phyloP scores from a whole-genome alignment of 441 rosid genomes.

The Adansonia madagascariensis region DNA sequence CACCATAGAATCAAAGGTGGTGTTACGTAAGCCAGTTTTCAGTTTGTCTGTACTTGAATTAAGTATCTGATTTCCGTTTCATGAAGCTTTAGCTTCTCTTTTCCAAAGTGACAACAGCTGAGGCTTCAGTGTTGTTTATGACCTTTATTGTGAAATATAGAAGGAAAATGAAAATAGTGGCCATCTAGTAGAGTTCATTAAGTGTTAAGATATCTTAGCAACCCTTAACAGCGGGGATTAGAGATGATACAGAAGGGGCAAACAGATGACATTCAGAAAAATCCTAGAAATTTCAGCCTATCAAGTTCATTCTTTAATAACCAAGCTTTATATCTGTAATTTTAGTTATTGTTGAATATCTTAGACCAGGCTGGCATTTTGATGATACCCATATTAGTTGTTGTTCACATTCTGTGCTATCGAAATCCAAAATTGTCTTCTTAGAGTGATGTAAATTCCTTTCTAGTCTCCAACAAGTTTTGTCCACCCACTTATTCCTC shows the following conservation, averaged over 20 bases:
- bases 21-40: not conserved
- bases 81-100: not conserved
- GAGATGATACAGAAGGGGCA: not conserved
- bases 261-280: not conserved
- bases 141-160: not conserved
- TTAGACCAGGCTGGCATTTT: not conserved
- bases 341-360: not conserved
- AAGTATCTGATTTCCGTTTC: not conserved
- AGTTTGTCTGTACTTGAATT: no score
- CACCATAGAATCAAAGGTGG: not conserved
- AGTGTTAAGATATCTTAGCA: not conserved
- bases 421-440: conserved; percentile 25
- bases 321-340: not conserved
- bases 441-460: conserved; percentile 12
- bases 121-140: not conserved
- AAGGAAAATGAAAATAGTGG: not conserved
- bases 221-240: not conserved
- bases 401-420: conserved; percentile 9
- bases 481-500: conserved; percentile 29
- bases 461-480: conserved; percentile 21
- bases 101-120: no score
- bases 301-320: not conserved
- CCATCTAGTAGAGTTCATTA: not conserved
- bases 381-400: conserved; percentile 17
- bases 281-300: not conserved